These are phyloP conservation scores for Suillus placidus DNA, from an alignment of 768 basidiomycete species.

Conservation along the genomic window DNA sequence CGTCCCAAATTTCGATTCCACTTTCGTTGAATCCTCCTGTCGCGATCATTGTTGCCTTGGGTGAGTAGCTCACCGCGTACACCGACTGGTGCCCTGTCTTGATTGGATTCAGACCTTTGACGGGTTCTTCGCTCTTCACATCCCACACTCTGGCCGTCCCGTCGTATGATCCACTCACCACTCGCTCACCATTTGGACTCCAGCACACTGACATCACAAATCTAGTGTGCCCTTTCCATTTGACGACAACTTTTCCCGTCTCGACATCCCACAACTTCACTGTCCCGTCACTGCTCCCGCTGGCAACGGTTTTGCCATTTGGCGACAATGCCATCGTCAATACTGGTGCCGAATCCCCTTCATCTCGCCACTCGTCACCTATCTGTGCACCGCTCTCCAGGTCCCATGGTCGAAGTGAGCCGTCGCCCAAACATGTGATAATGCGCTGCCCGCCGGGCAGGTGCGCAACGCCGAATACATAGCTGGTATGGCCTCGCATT, in stretches of 20 bases:
- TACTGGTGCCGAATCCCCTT: not conserved
- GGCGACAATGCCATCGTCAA: not conserved
- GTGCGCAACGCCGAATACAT: not conserved
- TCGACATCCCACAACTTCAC: not conserved
- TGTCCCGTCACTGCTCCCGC: constrained; percentile 9
- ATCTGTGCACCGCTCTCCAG: constrained; percentile 29
- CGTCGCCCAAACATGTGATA: constrained; percentile 12
- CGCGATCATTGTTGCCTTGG: not conserved
- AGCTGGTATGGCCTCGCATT: not conserved
- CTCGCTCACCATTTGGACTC: too few species aligned
- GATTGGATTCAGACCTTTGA: not conserved
- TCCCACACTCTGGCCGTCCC: constrained; percentile 9
- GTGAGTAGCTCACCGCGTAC: not conserved
- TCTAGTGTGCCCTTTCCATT: not conserved
- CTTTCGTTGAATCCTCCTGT: not conserved
- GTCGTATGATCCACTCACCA: constrained; percentile 16
- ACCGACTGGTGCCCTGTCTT: not conserved
- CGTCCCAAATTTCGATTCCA: not conserved
- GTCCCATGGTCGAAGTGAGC: constrained; percentile 16
- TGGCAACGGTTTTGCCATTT: constrained; percentile 4
- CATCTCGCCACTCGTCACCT: not conserved
- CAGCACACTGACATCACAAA: not conserved
- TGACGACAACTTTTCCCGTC: not conserved
- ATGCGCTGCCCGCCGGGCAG: not conserved
- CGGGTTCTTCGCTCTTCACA: too few species aligned